phyloP scores from a whole-genome alignment of 495 filamentous ascomycete species.

The Talaromyces proteolyticus region DNA sequence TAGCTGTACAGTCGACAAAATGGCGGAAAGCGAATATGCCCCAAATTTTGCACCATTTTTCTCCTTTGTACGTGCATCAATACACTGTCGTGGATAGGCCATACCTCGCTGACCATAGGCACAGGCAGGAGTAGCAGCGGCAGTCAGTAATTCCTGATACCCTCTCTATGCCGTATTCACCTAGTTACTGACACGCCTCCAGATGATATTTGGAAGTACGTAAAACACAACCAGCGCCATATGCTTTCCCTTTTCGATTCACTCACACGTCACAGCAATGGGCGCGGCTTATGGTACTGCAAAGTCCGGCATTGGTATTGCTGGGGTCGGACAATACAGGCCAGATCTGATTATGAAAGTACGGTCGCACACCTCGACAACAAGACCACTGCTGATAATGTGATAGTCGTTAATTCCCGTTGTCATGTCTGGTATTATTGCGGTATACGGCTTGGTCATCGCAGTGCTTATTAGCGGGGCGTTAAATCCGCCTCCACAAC shows the following conservation, averaged over 20 bases:
- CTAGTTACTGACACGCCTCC: slow-evolving; percentile 20
- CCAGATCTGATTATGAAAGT: slow-evolving; percentile 99
- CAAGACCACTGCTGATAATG: not conserved
- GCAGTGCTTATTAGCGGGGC: slow-evolving; percentile 89
- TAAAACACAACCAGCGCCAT: slow-evolving; percentile 4
- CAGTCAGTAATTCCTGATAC: slow-evolving; percentile 61
- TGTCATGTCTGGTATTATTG: slow-evolving; percentile 99
- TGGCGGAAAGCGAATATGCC: slow-evolving; percentile 63
- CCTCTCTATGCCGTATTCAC: not conserved
- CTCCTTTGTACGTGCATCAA: slow-evolving; percentile 70
- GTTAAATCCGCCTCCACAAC: slow-evolving; percentile 56
- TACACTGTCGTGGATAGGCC: slow-evolving; percentile 9
- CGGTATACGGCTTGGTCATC: slow-evolving; percentile 95
- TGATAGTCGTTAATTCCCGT: slow-evolving; percentile 83
- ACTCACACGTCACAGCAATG: slow-evolving; percentile 51
- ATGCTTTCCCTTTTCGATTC: not conserved
- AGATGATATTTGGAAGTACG: slow-evolving; percentile 90
- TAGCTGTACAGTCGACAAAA: slow-evolving; percentile 26
- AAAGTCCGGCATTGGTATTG: slow-evolving; percentile 94
- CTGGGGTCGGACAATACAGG: slow-evolving; percentile 87
- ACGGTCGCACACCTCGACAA: slow-evolving; percentile 9
- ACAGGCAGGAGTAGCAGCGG: slow-evolving; percentile 82
- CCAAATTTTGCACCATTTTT: slow-evolving; percentile 97
- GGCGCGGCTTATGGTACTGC: slow-evolving; percentile 97
- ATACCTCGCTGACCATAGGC: slow-evolving; percentile 26